A percentile compares a stretch with the other conserved stretches of the same genome.
Evolutionary conservation across 2,329 filamentous ascomycete species (phyloP).

Genomic region (Botrytis galanthina): DNA sequence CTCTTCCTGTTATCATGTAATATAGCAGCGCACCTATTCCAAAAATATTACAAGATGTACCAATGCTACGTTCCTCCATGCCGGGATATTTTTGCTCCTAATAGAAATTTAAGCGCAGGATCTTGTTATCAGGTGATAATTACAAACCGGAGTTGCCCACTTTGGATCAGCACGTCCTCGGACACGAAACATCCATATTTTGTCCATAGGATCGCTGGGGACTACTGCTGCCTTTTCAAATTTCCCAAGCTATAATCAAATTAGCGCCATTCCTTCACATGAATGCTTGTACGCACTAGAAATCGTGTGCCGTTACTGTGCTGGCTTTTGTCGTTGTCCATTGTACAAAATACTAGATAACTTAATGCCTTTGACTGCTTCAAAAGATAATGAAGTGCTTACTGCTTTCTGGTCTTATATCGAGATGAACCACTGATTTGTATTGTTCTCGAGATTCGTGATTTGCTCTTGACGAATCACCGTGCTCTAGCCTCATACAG

Average conservation of each 20-base stretch:
- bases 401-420: conserved; percentile 7
- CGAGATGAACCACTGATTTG: not conserved
- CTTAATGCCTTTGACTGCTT: not conserved
- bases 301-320: not conserved
- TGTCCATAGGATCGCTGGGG: not conserved
- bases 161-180: not conserved
- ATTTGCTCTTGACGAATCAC: not conserved
- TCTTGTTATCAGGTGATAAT: not conserved
- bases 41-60: not conserved
- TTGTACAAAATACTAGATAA: not conserved
- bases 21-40: conserved; percentile 4
- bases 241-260: not conserved
- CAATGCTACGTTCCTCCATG: not conserved
- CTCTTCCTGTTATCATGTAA: not conserved
- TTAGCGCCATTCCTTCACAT: not conserved
- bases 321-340: too few relatives aligned
- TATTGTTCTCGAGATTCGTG: rapidly evolving
- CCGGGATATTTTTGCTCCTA: not conserved
- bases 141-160: not conserved
- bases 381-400: not conserved
- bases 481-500: not conserved
- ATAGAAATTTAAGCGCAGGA: not conserved
- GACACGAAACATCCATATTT: not conserved
- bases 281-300: not conserved
- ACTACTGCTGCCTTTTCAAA: not conserved